Base-by-base conservation (phyloP, 441 rosid species). In the Populus hybrid region DNA sequence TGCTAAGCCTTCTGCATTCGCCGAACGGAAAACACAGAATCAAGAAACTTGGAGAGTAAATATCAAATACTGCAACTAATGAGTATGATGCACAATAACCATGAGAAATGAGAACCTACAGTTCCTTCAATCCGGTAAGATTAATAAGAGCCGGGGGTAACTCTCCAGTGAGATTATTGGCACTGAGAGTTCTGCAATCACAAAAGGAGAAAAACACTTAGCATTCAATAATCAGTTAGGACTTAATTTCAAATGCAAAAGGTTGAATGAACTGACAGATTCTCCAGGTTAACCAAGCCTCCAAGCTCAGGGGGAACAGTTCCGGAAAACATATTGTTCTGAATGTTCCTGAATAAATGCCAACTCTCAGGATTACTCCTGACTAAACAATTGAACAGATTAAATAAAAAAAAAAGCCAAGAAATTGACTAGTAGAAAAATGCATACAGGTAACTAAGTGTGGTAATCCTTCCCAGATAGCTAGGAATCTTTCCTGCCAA, bases 51-150 rank as follows among this genome's bases (percentile, higher is more conserved):
- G 24, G 24, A 24, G 24, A 24, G 24, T 24, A 24, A 24, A 24
- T 24, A 24, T 24, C 24, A 24, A 24, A 24, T 24, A 24, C 24
- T 24, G 24, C 24, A 24, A 24, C 24, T 24, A 24, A 24, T 24
- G 24, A 24, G 24, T 24, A 24, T 24, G 24, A 24, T 24, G 1
- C 24, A 26, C 28, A 26, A 26, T 26, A 30, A 11, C 9, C 36
- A 36, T 35, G 67, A 18, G 21, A 11, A 21, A 67, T 73, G 74
- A 14, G 35, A 67, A 79, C 90, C 84, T 76, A 87, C 90, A 87
- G 78, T 9, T 81, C 78, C 19, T 46, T 46, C 19, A 46, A 46
- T 46, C 57, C 2, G 57, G 0, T 46, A 0, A 46, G 19, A 46
- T 46, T 46, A 5, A 2, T 5, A 0, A 46, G 57, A 14, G 57